Percentiles rank a stretch among this genome's conserved stretches.
These are phyloP conservation scores for Lithocarpus polystachyus DNA, from an alignment of 306 rosid genomes.

Conservation along the genomic window DNA sequence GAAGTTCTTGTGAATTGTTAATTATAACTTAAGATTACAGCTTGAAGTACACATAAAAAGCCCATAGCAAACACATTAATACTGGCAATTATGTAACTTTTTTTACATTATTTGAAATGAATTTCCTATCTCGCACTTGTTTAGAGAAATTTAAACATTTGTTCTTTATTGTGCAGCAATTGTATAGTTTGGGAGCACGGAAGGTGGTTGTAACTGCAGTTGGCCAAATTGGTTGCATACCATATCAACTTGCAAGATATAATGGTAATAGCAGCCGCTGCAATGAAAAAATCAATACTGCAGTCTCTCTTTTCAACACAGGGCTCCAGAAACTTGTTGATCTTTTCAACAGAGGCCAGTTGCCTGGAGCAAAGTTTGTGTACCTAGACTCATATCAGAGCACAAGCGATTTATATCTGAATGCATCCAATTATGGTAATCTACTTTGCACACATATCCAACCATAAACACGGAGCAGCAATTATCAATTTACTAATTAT, in stretches of 20 bases:
- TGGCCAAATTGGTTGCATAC: slow-evolving; percentile 93
- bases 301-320: slow-evolving; percentile 59
- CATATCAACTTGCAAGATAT: slow-evolving; percentile 71
- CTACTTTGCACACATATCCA: neutral
- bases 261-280: slow-evolving; percentile 56
- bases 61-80: too few species aligned
- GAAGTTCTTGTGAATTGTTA: too few species aligned
- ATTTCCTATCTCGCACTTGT: neutral
- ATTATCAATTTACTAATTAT: too few species aligned
- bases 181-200: slow-evolving; percentile 76
- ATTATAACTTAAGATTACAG: too few species aligned
- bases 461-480: neutral
- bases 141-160: neutral
- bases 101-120: too few species aligned
- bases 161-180: slow-evolving; percentile 44
- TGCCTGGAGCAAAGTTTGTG: slow-evolving; percentile 83
- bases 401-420: slow-evolving; percentile 47
- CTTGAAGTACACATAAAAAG: too few species aligned
- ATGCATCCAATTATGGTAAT: slow-evolving; percentile 52
- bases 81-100: too few species aligned
- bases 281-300: slow-evolving; percentile 77
- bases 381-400: slow-evolving; percentile 63
- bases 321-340: slow-evolving; percentile 64
- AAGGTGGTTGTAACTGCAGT: slow-evolving; percentile 75
- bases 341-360: slow-evolving; percentile 58